These are phyloP conservation scores for Penicillium roqueforti DNA, from an alignment of 495 filamentous ascomycete genomes.

Conservation along the genomic window DNA sequence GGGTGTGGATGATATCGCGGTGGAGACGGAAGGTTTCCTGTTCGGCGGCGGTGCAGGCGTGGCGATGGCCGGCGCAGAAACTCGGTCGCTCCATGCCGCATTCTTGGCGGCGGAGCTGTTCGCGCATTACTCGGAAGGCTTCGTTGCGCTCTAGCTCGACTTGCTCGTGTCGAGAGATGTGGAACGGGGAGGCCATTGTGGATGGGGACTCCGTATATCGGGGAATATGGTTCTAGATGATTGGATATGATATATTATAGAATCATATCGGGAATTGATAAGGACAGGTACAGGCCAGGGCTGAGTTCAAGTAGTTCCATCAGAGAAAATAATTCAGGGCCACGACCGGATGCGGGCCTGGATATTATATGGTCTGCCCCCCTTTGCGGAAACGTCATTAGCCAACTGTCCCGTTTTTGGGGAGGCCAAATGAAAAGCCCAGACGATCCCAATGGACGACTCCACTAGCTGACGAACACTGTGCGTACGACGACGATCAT, in stretches of 20 bases:
- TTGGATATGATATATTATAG: slow-evolving; percentile 10
- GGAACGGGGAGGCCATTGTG: slow-evolving; percentile 46
- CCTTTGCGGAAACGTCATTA: slow-evolving; percentile 30
- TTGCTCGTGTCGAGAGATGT: slow-evolving; percentile 37
- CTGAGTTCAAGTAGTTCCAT: background rate
- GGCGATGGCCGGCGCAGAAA: slow-evolving; percentile 48
- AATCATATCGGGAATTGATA: slow-evolving; percentile 11
- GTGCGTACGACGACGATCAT: background rate
- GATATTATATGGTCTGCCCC: slow-evolving; percentile 16
- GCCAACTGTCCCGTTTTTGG: slow-evolving; percentile 7
- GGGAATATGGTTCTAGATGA: background rate
- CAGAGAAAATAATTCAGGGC: background rate
- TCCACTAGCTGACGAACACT: slow-evolving; percentile 32
- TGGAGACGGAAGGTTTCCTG: slow-evolving; percentile 53
- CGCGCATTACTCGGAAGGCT: slow-evolving; percentile 42
- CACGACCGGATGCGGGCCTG: slow-evolving; percentile 25
- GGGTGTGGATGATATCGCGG: slow-evolving; percentile 57
- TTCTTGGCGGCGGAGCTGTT: slow-evolving; percentile 42
- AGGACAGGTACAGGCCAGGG: background rate
- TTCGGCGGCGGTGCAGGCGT: slow-evolving; percentile 35
- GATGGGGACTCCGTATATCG: background rate
- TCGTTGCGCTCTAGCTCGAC: slow-evolving; percentile 39
- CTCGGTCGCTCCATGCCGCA: slow-evolving; percentile 38
- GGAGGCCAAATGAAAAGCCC: slow-evolving; percentile 14
- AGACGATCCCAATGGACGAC: slow-evolving; percentile 28